Conservation (phyloP, 2,329 filamentous ascomycete species). For the Aspergillus sp. region DNA sequence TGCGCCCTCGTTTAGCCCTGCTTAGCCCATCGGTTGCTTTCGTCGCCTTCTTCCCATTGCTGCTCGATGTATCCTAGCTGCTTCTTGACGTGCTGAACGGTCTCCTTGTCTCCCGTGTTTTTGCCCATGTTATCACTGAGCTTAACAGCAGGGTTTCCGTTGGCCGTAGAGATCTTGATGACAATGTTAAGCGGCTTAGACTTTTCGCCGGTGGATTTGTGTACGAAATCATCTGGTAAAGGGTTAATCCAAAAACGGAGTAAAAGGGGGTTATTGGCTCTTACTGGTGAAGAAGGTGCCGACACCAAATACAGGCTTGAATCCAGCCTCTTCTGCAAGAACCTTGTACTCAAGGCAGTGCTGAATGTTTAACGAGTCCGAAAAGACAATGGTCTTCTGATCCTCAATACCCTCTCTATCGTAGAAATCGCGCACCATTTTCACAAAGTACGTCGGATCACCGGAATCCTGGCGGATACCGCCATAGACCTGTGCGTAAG, state of each 20-base stretch:
- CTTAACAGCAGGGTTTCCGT: conserved; percentile 79
- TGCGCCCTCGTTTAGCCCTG: conserved; percentile 3
- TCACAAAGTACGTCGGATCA: conserved; percentile 74
- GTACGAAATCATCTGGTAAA: conserved; percentile 69
- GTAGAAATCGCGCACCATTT: conserved; percentile 77
- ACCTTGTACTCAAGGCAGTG: conserved; percentile 86
- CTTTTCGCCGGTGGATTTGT: conserved; percentile 68
- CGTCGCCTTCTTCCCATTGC: conserved; percentile 77
- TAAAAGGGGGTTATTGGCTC: conserved; percentile 10
- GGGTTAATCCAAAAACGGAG: not conserved
- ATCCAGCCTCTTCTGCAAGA: conserved; percentile 72
- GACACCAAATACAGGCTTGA: conserved; percentile 85
- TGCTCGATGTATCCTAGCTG: conserved; percentile 82
- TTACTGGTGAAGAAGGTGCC: conserved; percentile 87
- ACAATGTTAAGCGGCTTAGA: conserved; percentile 94
- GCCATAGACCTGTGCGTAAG: conserved; percentile 76
- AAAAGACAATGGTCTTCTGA: conserved; percentile 89
- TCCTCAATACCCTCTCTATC: conserved; percentile 67
- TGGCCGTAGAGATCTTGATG: conserved; percentile 88
- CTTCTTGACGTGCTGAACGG: conserved; percentile 77
- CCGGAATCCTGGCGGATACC: conserved; percentile 90
- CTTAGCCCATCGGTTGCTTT: conserved; percentile 72
- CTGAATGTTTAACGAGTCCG: conserved; percentile 89
- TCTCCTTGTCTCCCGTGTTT: conserved; percentile 82
- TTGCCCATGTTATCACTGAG: conserved; percentile 89